These are phyloP conservation scores for Trichoderma sp. DNA, from an alignment of 2,329 filamentous ascomycete species.

Conservation along the genomic window DNA sequence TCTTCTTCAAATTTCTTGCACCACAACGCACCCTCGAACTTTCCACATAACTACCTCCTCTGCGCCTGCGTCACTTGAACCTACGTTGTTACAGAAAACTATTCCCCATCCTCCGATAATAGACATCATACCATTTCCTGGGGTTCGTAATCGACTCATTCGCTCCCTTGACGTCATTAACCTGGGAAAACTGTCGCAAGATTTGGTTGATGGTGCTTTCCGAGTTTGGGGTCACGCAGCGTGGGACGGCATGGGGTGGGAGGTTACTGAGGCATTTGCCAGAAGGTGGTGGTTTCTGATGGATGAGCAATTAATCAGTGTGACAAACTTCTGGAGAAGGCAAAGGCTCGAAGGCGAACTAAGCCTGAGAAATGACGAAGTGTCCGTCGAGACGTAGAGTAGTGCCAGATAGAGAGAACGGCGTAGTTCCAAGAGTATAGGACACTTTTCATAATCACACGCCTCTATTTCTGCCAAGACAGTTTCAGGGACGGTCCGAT, in stretches of 20 bases:
- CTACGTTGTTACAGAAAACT: not conserved
- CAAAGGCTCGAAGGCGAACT: not conserved
- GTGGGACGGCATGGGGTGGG: not conserved
- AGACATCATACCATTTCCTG: not conserved
- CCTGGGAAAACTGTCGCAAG: not conserved
- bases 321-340: conserved; percentile 6
- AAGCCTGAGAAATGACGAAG: not conserved
- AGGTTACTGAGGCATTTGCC: not conserved
- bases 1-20: not conserved
- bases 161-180: not conserved
- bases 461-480: not conserved
- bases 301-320: not conserved
- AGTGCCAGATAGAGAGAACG: not conserved
- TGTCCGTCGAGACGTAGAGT: not conserved
- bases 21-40: not conserved
- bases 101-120: not conserved
- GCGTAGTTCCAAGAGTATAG: not conserved
- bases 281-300: conserved; percentile 2
- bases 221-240: not conserved
- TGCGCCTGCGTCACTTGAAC: not conserved
- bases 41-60: not conserved
- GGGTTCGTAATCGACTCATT: not conserved
- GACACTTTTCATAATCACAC: not conserved
- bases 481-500: not conserved
- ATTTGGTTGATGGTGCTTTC: not conserved